Evolutionary conservation across 2,329 filamentous ascomycete species (phyloP), one percentile per base, ranked within the genome.

Genomic region (Ceratocystis destructans): DNA sequence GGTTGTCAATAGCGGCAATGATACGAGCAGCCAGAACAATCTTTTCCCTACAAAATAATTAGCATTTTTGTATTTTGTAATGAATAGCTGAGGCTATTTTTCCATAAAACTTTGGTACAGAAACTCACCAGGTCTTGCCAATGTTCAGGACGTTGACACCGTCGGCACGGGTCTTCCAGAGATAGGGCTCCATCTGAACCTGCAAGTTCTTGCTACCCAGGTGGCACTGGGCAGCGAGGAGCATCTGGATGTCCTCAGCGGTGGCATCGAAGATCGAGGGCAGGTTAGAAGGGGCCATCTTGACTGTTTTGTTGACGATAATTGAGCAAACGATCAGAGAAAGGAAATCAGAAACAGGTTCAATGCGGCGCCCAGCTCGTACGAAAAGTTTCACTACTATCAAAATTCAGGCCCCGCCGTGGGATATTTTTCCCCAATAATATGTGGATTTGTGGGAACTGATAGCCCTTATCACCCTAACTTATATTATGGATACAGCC

Each of bases 71-170:
- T 48, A 57, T 55, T 64, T 25, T 2, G 28, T 65, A 41, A 61
- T 62, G 50, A 41, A 61, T 62, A 57, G 22, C 41, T 31, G 7
- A 15, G 12, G 8, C 15, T 20, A n/a, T 59, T 59, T 8, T 33
- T 10, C 15, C 33, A 8, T 62, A 8, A 41, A 63, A 31, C 12
- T 22, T 48, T 12, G 7, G 44, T 25, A 22, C 0, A 41, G 20
- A 53, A 37, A 78, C 87, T 72, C 87, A 96, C 91, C 92, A 99
- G 81, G 94, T 99, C 90, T 99, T 99, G 84, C 93, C 92, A 80
- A 99, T 90, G 87, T 99, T 99, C 80, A 99, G 85, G 73, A 99
- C 86, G 80, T 99, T 99, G 83, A 99, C 88, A 82, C 94, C 94
- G 76, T 99, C 95, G 72, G 90, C 88, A 77, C 94, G 90, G 79